Evolutionary conservation across 106 monocot genomes (phyloP), one percentile per base, ranked within the genome.

Genomic region (Dioscorea alata): DNA sequence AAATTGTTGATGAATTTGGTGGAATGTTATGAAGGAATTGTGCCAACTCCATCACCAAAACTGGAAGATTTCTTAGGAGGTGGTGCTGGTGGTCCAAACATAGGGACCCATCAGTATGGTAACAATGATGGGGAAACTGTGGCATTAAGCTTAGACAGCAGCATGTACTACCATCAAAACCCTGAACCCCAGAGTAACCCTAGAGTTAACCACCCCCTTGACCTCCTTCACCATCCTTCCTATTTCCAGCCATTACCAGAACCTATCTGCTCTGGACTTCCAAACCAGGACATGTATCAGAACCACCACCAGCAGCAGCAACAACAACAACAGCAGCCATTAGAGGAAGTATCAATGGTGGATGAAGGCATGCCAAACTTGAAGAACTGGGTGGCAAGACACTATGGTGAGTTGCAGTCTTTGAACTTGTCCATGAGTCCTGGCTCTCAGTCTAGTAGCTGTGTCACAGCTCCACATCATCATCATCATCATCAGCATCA

Each of bases 1-100:
- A 78, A 71, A 76, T 69, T 48, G 60, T 18, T 17, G 17, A 51
- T 13, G 12, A 54, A 54, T 28, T 60, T 63, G 19, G 9, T 69
- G 28, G 34, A 31, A 53, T 75, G 25, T 50, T 59, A 23, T 69
- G 79, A 86, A 99, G 97, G 80, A 59, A 89, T 92, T 71, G 87
- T 82, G 76, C 76, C 86, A 77, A 85, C 92, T 79, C 79, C 74
- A 61, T 87, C 97, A 33, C 97, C 92, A 63, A 99, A 99, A 77
- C 84, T 99, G 72, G 97, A 99, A 75, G 97, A 92, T 58, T 99
- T 99, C 85, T 75, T 99, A 73, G 92, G 94, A 25, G 71, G 92
- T 42, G 42, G 42, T 42, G 42, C 9, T 42, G 42, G 42, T 75
- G 86, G 89, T 78, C 83, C 83, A 81, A 87, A 83, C 59, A 80